Evolutionary conservation across 2,329 filamentous ascomycete species (phyloP).

Genomic region (Trichoderma harzianum): DNA sequence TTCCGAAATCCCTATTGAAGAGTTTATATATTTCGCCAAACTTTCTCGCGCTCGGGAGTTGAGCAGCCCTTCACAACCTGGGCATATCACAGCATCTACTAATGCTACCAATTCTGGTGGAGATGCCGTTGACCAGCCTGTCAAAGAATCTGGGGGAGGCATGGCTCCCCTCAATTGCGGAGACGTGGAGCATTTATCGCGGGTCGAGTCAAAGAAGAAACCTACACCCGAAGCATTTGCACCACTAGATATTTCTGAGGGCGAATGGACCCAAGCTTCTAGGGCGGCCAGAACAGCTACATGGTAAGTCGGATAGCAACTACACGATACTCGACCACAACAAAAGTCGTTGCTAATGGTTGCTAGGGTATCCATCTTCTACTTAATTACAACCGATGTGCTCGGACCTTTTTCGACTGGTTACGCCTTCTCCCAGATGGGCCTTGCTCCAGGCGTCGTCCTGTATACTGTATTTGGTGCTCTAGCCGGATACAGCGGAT

Average conservation of each 20-base stretch:
- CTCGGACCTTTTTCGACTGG: background rate
- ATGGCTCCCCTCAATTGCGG: background rate
- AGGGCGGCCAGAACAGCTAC: background rate
- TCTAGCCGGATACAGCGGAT: background rate
- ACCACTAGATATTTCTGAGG: background rate
- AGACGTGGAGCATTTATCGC: background rate
- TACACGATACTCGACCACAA: background rate
- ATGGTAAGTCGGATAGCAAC: background rate
- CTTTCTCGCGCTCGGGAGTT: background rate
- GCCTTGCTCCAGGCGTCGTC: background rate
- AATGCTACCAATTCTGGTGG: background rate
- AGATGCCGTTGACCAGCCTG: background rate
- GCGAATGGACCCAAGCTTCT: background rate
- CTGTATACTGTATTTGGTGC: background rate
- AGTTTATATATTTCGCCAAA: background rate
- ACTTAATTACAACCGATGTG: background rate
- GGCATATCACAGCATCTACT: background rate
- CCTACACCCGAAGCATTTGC: background rate
- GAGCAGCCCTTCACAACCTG: background rate
- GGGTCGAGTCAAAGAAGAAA: background rate
- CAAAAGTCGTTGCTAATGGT: background rate
- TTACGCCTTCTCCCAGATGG: background rate
- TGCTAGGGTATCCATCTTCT: background rate
- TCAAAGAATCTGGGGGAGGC: background rate
- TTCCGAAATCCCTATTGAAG: background rate